Evolutionary conservation across 2,329 filamentous ascomycete species (phyloP).

Genomic region (Aspergillus eucalypticola): DNA sequence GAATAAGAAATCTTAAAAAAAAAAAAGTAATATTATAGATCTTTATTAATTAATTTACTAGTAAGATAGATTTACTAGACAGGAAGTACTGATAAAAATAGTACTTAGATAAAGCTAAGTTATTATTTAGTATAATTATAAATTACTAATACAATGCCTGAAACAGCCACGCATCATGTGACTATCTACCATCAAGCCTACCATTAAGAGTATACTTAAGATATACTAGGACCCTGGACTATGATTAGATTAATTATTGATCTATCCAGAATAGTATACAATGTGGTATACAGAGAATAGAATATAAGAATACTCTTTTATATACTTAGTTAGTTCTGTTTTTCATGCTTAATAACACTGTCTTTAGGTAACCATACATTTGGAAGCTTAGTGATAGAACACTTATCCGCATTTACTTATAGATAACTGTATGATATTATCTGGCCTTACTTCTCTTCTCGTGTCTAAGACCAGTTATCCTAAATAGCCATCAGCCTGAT

Average conservation of each 20-base stretch:
- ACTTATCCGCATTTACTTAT: too few relatives aligned
- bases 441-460: too few relatives aligned
- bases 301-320: not conserved
- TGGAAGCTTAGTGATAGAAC: too few relatives aligned
- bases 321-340: too few relatives aligned
- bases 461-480: too few relatives aligned
- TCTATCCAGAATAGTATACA: not conserved
- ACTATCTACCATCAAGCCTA: not conserved
- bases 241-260: not conserved
- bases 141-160: rapidly evolving
- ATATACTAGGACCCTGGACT: not conserved
- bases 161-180: not conserved
- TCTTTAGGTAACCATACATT: too few relatives aligned
- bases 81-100: not conserved
- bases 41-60: not conserved
- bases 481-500: too few relatives aligned
- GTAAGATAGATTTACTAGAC: not conserved
- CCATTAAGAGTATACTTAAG: not conserved
- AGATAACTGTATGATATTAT: too few relatives aligned
- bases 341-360: too few relatives aligned
- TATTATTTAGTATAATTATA: not conserved
- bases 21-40: not conserved
- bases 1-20: too few relatives aligned
- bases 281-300: not conserved
- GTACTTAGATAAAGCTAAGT: not conserved